Base-by-base conservation (phyloP, 2,329 filamentous ascomycete genomes). In the Canariomyces notabilis region DNA sequence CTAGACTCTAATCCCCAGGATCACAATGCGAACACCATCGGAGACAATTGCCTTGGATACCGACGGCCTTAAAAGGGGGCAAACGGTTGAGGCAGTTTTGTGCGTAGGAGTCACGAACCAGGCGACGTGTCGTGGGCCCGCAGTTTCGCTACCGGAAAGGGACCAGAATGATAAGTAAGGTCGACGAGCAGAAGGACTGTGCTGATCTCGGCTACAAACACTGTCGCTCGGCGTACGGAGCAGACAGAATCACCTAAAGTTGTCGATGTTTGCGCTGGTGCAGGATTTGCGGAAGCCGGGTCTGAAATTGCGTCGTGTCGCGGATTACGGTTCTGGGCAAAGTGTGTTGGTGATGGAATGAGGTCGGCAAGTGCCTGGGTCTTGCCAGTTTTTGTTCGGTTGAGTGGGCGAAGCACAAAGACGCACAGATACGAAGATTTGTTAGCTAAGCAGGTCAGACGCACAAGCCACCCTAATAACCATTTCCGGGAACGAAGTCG, bases 1-100 rank as follows among this genome's bases (percentile, higher is more conserved):
- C 22, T 43, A n/a, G 38, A 44, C 40, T 42, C 40, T n/a, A 37
- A 26, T 15, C 26, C 9, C 46, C 31, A 22, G 19, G 47, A 35
- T 49, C 39, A 53, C 49, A 22, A 45, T 37, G 35, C 29, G 36
- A 37, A 26, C 42, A 51, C 51, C 49, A 53, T 53, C 33, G 49
- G 47, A 41, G 31, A 31, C 35, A 32, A 29, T 15, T 22, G 37
- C 31, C 37, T 37, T 49, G 29, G 47, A 42, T 31, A 42, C 34
- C 31, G 18, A 18, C 19, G 14, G 18, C 5, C 20, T 19, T 9
- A 29, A 23, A 22, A n/a, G 5, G 34, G 6, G n/a, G 12, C 26
- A 18, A 19, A 36, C n/a, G n/a, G n/a, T 29, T 29, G 14, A 29
- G 14, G 9, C 8, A 29, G 4, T 9, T 29, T 29, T 8, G 9